These are phyloP conservation scores for Tetragonia tetragonoides DNA, from an alignment of 148 eudicot species.

Conservation along the genomic window DNA sequence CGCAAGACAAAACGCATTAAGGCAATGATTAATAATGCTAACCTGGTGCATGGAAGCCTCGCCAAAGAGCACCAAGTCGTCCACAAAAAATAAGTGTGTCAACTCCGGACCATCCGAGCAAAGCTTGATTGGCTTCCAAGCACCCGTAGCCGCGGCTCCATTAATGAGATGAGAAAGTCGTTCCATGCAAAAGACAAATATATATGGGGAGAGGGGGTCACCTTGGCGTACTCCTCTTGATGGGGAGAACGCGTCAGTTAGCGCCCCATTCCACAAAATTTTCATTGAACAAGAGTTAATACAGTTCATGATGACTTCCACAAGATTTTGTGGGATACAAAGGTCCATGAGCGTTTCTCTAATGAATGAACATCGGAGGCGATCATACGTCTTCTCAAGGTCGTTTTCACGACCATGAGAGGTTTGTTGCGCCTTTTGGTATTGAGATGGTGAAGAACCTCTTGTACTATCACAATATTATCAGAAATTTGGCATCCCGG, in stretches of 20 bases:
- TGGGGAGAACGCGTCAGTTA: background rate
- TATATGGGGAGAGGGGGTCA: conserved; percentile 11
- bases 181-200: conserved; percentile 4
- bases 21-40: background rate
- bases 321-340: background rate
- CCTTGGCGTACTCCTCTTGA: background rate
- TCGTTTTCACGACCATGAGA: background rate
- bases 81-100: background rate
- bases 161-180: background rate
- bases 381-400: background rate
- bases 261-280: background rate
- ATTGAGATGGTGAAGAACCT: background rate
- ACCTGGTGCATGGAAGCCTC: background rate
- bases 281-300: background rate
- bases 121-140: background rate
- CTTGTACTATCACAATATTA: background rate
- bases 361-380: background rate
- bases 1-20: background rate
- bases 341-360: background rate
- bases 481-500: too few species aligned
- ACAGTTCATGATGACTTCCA: background rate
- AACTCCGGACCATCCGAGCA: background rate
- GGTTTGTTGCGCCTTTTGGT: too few species aligned
- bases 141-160: too few species aligned
- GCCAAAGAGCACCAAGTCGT: background rate